Evolutionary conservation across 768 basidiomycete species (phyloP), one percentile per base, ranked within the genome.

Genomic region (Rhodosporidiobolus odoratus): DNA sequence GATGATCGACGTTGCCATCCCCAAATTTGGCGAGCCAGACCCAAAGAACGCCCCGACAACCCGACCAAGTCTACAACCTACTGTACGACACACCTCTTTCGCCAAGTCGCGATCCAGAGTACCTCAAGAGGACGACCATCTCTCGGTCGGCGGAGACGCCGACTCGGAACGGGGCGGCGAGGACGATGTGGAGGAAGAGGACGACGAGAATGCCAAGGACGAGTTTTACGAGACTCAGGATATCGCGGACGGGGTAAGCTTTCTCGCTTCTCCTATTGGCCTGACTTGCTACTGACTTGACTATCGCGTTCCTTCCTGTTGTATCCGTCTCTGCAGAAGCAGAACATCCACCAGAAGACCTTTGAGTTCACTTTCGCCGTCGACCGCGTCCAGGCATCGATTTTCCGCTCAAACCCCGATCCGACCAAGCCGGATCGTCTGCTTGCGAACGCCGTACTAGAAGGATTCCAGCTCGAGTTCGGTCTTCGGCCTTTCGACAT

Each of bases 341-440:
- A 79, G 34, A 82, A 83, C 63, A 70, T 83, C 38, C 81, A 81
- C 58, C 86, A 87, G 75, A 85, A 84, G 68, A 83, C 86, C 7
- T 91, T 98, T 71, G 89, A 96, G 79, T 81, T 98, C 69, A 83
- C 88, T 65, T 98, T 99, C 81, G 83, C 86, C 40, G 96, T 98
- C 45, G 89, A 92, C 62, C 85, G 85, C 59, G 83, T 99, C 19
- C 84, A 89, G 58, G 91, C 88, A 0, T 86, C 88, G 4, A 81
- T 99, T 47, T 91, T 85, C 74, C 91, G 89, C 75, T 86, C 88
- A 4, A 82, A 81, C 38, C 68, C 81, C 8, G 84, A 88, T 48
- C 86, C 84, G 2, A 27, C 59, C 25, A 75, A 76, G 21, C 77
- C 81, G 10, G 96, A 99, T 74, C 86, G 83, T 53, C 83, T 84